Evolutionary conservation across 2,329 filamentous ascomycete genomes (phyloP).

Genomic region (Apiospora pterosperma): DNA sequence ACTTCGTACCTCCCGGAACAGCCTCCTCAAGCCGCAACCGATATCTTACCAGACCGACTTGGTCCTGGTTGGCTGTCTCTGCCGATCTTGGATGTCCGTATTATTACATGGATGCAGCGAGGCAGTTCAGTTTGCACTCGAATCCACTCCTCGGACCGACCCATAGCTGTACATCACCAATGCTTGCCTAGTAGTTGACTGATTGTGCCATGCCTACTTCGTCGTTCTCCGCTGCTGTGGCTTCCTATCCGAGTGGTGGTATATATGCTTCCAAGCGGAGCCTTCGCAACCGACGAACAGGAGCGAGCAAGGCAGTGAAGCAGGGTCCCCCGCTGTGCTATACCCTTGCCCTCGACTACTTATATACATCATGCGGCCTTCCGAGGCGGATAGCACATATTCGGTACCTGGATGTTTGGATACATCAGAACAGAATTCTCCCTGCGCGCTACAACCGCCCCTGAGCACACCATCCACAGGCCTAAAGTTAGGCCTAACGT

Average conservation of each 20-base stretch:
- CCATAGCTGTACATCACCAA: not conserved
- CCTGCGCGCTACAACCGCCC: conserved; percentile 7
- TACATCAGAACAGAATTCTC: conserved; percentile 15
- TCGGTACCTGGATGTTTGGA: conserved; percentile 12
- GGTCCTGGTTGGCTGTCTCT: not conserved
- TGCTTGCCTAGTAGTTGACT: not conserved
- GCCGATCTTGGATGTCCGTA: not conserved
- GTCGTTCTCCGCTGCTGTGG: not conserved
- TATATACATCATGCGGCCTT: not conserved
- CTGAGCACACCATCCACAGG: conserved; percentile 18
- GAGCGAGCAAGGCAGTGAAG: not conserved
- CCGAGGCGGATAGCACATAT: not conserved
- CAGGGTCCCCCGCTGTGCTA: conserved; percentile 2
- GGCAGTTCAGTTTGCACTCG: not conserved
- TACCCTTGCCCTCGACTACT: conserved; percentile 5
- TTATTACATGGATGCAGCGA: not conserved
- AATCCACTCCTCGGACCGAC: not conserved
- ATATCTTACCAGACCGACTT: not conserved
- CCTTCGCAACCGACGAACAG: not conserved
- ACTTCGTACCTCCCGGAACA: not conserved
- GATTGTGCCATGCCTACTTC: not conserved
- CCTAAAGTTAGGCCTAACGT: conserved; percentile 12
- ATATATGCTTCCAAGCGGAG: not conserved
- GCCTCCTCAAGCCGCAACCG: not conserved
- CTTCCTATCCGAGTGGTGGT: not conserved